These are phyloP conservation scores for Helicosporidium sp. DNA, from an alignment of 139 green algal species.

Conservation along the genomic window DNA sequence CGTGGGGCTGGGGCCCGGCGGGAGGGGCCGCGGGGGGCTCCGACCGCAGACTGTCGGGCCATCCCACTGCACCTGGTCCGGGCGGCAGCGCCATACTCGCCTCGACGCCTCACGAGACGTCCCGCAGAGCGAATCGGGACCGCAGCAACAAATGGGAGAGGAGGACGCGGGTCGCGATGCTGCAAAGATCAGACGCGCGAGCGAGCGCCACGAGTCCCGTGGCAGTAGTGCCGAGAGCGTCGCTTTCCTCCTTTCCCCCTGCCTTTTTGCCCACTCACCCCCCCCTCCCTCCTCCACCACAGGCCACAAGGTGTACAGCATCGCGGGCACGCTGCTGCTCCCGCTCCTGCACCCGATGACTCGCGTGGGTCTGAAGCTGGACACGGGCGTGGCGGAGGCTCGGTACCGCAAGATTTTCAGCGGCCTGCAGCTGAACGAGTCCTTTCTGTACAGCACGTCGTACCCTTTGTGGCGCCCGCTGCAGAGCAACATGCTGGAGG, in stretches of 20 bases:
- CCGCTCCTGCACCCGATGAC: conserved; percentile 30
- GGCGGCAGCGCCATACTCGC: too few relatives aligned
- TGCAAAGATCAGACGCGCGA: too few relatives aligned
- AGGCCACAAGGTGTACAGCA: conserved; percentile 67
- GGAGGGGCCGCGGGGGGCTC: too few relatives aligned
- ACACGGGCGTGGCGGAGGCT: conserved; percentile 6
- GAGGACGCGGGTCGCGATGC: too few relatives aligned
- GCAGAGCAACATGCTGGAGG: conserved; percentile 41
- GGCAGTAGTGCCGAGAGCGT: too few relatives aligned
- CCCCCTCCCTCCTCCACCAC: not conserved
- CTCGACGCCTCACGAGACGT: too few relatives aligned
- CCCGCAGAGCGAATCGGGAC: too few relatives aligned
- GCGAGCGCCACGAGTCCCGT: too few relatives aligned
- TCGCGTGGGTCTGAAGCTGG: conserved; percentile 18
- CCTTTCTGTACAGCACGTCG: conserved; percentile 85
- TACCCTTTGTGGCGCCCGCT: conserved; percentile 54
- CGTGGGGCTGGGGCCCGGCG: too few relatives aligned
- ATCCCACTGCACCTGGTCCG: too few relatives aligned
- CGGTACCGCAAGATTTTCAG: conserved; percentile 53
- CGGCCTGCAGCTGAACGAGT: conserved; percentile 65
- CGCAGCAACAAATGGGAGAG: not conserved
- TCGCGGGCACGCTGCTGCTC: conserved; percentile 54
- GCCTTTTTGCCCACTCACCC: not conserved
- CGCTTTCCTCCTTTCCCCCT: not conserved
- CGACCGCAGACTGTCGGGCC: too few relatives aligned